phyloP scores from a whole-genome alignment of 2,329 filamentous ascomycete genomes.

The Pseudonectria buxi region DNA sequence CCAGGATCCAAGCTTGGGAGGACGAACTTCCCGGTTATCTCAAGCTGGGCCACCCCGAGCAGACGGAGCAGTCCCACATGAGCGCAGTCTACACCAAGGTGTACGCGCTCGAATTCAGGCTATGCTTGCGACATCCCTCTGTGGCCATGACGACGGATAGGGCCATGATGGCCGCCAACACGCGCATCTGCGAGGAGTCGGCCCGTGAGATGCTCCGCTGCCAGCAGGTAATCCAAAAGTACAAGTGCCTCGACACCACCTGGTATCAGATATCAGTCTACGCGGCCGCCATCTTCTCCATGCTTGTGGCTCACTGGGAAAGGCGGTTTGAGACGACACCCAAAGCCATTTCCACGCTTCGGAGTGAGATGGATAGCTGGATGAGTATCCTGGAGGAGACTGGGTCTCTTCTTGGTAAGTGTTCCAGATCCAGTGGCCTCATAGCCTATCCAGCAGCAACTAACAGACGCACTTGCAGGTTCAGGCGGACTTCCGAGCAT shows the following conservation, averaged over 20 bases:
- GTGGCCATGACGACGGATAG: constrained; percentile 49
- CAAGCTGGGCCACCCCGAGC: constrained; percentile 36
- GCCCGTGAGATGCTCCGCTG: constrained; percentile 57
- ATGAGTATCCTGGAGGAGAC: constrained; percentile 61
- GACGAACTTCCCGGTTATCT: constrained; percentile 58
- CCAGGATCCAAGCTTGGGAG: constrained; percentile 55
- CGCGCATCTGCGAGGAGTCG: constrained; percentile 59
- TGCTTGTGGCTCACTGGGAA: constrained; percentile 63
- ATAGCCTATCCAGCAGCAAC: constrained; percentile 2
- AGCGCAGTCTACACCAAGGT: constrained; percentile 49
- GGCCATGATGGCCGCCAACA: constrained; percentile 53
- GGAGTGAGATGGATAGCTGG: constrained; percentile 63
- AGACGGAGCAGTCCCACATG: constrained; percentile 38
- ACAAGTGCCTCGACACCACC: constrained; percentile 67
- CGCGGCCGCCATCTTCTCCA: constrained; percentile 66
- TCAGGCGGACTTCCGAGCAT: constrained; percentile 37
- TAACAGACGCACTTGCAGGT: constrained; percentile 29
- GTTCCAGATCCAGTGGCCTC: background rate
- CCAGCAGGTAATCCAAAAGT: constrained; percentile 51
- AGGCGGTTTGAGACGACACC: constrained; percentile 53
- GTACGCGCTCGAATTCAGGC: constrained; percentile 49
- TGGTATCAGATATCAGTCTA: constrained; percentile 72
- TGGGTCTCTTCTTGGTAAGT: constrained; percentile 58
- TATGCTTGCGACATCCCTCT: constrained; percentile 56
- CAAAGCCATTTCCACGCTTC: constrained; percentile 53